Percentiles rank a stretch among this genome's conserved stretches.
Evolutionary conservation across 257 asterid genomes (phyloP).

Genomic region (Nicotiana undulata): DNA sequence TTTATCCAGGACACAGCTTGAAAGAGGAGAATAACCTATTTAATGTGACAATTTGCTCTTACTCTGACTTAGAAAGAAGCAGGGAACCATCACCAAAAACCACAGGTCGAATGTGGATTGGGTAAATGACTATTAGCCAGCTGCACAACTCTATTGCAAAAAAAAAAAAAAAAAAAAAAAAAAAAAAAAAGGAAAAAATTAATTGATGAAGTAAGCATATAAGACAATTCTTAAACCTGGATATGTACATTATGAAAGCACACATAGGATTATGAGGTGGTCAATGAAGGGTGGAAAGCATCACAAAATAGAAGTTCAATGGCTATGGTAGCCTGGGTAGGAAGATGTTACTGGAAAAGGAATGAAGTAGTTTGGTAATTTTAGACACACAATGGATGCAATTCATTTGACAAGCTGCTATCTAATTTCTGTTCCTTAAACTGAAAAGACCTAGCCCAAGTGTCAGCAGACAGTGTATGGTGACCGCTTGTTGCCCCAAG

Average conservation of each 20-base stretch:
- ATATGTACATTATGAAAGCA: neutral
- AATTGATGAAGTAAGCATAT: neutral
- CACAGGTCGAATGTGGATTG: neutral
- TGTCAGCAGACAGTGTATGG: neutral
- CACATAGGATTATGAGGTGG: neutral
- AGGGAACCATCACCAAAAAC: neutral
- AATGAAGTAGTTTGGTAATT: neutral
- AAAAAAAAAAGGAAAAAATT: neutral
- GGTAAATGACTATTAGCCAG: neutral
- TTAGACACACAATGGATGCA: neutral
- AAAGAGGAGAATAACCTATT: neutral
- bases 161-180: neutral
- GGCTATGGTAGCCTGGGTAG: neutral
- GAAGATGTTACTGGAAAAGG: neutral
- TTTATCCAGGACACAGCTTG: neutral
- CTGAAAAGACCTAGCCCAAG: neutral
- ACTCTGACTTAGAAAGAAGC: neutral
- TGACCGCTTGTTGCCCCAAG: neutral
- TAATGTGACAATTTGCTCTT: neutral
- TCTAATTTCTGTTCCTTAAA: neutral
- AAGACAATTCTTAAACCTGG: neutral
- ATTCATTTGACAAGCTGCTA: neutral
- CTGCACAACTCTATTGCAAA: neutral
- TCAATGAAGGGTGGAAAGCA: neutral
- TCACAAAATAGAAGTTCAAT: neutral